phyloP scores from a whole-genome alignment of 2,329 filamentous ascomycete species.

The Septoria linicola region DNA sequence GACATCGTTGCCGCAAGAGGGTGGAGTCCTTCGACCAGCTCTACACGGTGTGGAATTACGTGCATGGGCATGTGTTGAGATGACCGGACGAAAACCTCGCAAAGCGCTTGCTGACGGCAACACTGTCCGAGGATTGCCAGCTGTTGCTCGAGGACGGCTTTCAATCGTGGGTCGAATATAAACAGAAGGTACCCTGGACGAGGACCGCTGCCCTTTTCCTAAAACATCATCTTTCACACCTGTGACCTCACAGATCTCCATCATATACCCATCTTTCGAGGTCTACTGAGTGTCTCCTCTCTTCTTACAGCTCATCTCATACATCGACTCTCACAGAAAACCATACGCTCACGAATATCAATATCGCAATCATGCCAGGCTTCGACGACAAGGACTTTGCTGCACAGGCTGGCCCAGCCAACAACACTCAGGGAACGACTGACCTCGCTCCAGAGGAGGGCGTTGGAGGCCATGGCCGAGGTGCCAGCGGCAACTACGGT shows the following conservation, averaged over 20 bases:
- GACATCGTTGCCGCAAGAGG: constrained; percentile 26
- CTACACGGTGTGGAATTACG: neutral
- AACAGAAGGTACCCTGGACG: constrained; percentile 14
- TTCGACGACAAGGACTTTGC: constrained; percentile 59
- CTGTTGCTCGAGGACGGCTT: constrained; percentile 12
- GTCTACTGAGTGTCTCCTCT: neutral
- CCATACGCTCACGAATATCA: constrained; percentile 1
- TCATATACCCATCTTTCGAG: constrained; percentile 4
- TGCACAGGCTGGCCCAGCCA: constrained; percentile 41
- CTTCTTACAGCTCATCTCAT: neutral
- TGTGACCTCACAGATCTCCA: constrained; percentile 9
- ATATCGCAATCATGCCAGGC: constrained; percentile 54
- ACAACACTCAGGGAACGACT: constrained; percentile 36
- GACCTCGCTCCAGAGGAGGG: constrained; percentile 29
- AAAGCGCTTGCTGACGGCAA: constrained; percentile 9
- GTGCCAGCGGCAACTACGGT: constrained; percentile 36
- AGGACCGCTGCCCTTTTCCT: constrained; percentile 6
- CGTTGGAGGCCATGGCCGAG: constrained; percentile 23
- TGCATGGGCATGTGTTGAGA: constrained; percentile 12
- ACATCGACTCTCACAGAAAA: neutral
- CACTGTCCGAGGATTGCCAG: neutral
- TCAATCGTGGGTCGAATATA: constrained; percentile 13
- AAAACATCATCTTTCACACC: constrained; percentile 3
- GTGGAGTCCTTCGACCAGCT: constrained; percentile 20
- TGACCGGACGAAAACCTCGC: constrained; percentile 9